Conservation (phyloP, 2,329 filamentous ascomycete species). For the Alternaria infectoria region DNA sequence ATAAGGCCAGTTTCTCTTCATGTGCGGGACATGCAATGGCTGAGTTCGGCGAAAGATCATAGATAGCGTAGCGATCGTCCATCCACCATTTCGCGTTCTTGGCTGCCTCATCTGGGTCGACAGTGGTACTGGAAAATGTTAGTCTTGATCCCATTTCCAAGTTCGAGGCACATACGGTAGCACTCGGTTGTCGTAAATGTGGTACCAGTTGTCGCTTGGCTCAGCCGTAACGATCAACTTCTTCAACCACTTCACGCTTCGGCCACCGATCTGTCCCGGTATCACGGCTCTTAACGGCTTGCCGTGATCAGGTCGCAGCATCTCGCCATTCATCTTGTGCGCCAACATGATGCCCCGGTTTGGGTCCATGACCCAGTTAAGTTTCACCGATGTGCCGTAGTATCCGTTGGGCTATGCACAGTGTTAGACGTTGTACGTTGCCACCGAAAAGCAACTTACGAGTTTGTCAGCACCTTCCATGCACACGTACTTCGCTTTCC, state of each 20-base stretch:
- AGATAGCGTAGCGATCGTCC: conserved; percentile 91
- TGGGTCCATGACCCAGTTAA: conserved; percentile 86
- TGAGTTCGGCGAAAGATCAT: conserved; percentile 88
- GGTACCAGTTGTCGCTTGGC: conserved; percentile 93
- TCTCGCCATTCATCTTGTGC: conserved; percentile 88
- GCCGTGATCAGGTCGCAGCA: conserved; percentile 81
- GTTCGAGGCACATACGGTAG: conserved; percentile 63
- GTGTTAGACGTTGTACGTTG: conserved; percentile 11
- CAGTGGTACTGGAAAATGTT: conserved; percentile 64
- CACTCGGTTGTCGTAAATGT: conserved; percentile 91
- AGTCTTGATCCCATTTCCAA: background rate
- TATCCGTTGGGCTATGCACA: conserved; percentile 74
- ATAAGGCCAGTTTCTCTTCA: conserved; percentile 67
- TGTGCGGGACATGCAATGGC: conserved; percentile 82
- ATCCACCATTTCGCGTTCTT: conserved; percentile 79
- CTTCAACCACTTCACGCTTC: conserved; percentile 93
- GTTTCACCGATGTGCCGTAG: conserved; percentile 86
- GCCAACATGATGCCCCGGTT: conserved; percentile 86
- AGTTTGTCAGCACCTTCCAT: conserved; percentile 90
- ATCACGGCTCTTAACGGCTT: conserved; percentile 83
- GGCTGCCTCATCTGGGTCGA: conserved; percentile 80
- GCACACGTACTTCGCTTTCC: conserved; percentile 80
- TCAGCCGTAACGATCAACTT: conserved; percentile 76
- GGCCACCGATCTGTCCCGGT: conserved; percentile 88
- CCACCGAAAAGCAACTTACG: conserved; percentile 41